Evolutionary conservation across 2,329 filamentous ascomycete genomes (phyloP).

Genomic region (Hawksworthiomyces lignivorus): DNA sequence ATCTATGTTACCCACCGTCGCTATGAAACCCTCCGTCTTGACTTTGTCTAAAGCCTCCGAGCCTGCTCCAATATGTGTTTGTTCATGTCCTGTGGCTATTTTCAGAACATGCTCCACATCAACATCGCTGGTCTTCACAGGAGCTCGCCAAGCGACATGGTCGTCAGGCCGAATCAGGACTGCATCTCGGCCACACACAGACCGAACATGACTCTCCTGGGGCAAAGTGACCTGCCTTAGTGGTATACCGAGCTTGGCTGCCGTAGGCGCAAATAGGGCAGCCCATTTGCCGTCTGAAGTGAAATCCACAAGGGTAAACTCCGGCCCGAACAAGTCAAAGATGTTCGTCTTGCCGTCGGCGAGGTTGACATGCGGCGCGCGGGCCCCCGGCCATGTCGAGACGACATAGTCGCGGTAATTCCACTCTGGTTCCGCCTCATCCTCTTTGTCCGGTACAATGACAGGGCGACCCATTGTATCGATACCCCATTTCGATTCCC

Average conservation of each 20-base stretch:
- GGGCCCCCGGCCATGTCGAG: slow-evolving; percentile 12
- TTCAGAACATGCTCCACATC: no score
- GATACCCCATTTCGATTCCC: slow-evolving; percentile 22
- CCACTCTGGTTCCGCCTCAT: background rate
- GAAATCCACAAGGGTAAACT: slow-evolving; percentile 13
- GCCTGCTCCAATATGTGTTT: no score
- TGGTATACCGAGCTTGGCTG: slow-evolving; percentile 1
- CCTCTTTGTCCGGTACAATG: slow-evolving; percentile 1
- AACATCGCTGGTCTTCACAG: no score
- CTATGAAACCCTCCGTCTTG: no score
- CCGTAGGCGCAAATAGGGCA: background rate
- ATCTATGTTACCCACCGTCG: no score
- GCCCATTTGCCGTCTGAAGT: background rate
- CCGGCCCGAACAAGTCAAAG: slow-evolving; percentile 11
- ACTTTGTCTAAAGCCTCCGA: no score
- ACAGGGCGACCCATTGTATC: slow-evolving; percentile 12
- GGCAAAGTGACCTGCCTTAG: slow-evolving; percentile 3
- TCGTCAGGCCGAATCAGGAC: slow-evolving; percentile 15
- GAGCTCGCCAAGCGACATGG: slow-evolving; percentile 14
- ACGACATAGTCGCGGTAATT: slow-evolving; percentile 5
- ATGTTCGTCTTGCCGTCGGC: slow-evolving; percentile 9
- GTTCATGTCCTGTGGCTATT: no score
- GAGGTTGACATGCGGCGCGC: slow-evolving; percentile 13
- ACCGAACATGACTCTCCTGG: no score
- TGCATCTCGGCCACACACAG: no score